A percentile compares a stretch with the other conserved stretches of the same genome.
Conservation (phyloP, 1,284 basidiomycete genomes). For the Neolentinus lepideus region DNA sequence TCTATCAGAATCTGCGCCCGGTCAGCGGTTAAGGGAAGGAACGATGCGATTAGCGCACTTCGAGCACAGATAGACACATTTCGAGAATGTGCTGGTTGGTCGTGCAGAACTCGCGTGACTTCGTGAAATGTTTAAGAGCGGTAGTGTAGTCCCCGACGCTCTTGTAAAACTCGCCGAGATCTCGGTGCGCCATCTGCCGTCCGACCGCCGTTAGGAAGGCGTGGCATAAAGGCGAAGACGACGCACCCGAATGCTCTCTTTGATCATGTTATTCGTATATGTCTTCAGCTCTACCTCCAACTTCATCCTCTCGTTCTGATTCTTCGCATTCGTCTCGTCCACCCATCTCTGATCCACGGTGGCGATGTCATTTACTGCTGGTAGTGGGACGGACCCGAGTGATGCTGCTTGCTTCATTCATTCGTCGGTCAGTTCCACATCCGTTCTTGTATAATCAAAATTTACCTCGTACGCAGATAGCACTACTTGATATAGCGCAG, state of each 20-base stretch:
- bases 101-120: conserved; percentile 82
- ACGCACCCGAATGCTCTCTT: conserved; percentile 85
- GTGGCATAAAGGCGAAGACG: conserved; percentile 3
- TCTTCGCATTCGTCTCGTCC: conserved; percentile 52
- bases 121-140: conserved; percentile 74
- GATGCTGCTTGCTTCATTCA: conserved; percentile 13
- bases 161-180: conserved; percentile 73
- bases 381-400: conserved; percentile 32
- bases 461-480: conserved; percentile 52
- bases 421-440: neutral
- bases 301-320: conserved; percentile 60
- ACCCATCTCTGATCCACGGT: conserved; percentile 56
- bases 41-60: conserved; percentile 36
- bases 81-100: conserved; percentile 82
- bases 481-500: conserved; percentile 47
- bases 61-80: conserved; percentile 76
- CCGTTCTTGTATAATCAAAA: conserved; percentile 5
- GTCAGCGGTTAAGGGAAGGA: neutral
- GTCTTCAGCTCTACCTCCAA: conserved; percentile 87
- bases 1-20: conserved; percentile 69
- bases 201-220: neutral
- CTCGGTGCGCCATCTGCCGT: conserved; percentile 68
- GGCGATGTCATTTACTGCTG: conserved; percentile 38
- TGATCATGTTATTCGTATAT: conserved; percentile 88
- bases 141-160: conserved; percentile 59